Conservation (phyloP, 768 basidiomycete species). For the Boletus rubroflammeus region DNA sequence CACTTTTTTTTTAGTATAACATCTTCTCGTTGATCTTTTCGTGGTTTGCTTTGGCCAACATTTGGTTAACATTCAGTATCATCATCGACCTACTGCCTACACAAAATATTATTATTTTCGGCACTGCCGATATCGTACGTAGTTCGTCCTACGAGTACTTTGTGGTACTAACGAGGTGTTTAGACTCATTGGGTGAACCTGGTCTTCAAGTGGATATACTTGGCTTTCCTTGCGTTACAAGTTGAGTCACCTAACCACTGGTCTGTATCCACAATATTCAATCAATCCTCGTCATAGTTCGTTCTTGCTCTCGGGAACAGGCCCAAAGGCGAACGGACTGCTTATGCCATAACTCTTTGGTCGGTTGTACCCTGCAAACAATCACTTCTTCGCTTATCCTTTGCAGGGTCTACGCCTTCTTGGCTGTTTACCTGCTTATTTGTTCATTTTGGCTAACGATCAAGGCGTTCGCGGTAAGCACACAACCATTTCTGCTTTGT, state of each 20-base stretch:
- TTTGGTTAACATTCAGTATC: conserved; percentile 95
- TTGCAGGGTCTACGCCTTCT: conserved; percentile 76
- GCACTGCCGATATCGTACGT: conserved; percentile 63
- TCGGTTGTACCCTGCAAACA: conserved; percentile 28
- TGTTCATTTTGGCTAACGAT: conserved; percentile 85
- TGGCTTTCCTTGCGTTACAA: conserved; percentile 79
- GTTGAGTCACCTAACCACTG: conserved; percentile 31
- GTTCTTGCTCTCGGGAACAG: conserved; percentile 74
- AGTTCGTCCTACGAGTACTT: conserved; percentile 3
- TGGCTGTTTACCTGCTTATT: conserved; percentile 79
- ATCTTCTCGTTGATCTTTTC: conserved; percentile 81
- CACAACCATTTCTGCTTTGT: background rate
- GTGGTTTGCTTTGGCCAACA: conserved; percentile 90
- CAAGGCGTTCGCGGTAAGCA: conserved; percentile 67
- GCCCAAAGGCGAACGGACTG: conserved; percentile 81
- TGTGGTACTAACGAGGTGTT: background rate
- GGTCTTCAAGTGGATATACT: conserved; percentile 81
- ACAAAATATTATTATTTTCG: conserved; percentile 58
- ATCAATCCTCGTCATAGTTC: conserved; percentile 38
- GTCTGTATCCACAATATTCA: background rate
- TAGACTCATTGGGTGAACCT: conserved; percentile 87
- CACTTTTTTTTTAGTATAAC: conserved; percentile 58
- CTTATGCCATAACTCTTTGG: conserved; percentile 73
- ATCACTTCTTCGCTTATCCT: conserved; percentile 2
- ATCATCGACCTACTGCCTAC: conserved; percentile 83